These are phyloP conservation scores for Pholiota conissans DNA, from an alignment of 768 basidiomycete genomes.

Conservation along the genomic window DNA sequence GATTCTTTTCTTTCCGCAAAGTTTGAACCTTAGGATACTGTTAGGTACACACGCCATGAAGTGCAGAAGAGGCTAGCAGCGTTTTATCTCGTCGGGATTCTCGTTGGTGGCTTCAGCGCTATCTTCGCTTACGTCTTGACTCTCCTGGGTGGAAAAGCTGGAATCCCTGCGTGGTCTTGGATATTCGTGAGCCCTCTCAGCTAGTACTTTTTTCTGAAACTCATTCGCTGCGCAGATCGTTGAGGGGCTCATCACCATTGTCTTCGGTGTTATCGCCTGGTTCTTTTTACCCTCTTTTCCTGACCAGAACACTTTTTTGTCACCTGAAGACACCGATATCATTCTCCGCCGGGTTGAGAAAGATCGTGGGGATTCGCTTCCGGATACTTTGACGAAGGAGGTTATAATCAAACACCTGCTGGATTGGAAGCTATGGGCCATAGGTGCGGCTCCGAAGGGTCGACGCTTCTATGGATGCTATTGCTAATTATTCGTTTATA, in stretches of 20 bases:
- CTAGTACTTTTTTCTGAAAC: neutral
- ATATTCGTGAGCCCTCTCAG: slow-evolving; percentile 48
- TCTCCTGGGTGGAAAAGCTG: slow-evolving; percentile 38
- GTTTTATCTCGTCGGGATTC: slow-evolving; percentile 45
- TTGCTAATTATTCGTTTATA: slow-evolving; percentile 15
- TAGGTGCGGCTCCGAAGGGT: slow-evolving; percentile 27
- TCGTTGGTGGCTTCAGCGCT: slow-evolving; percentile 47
- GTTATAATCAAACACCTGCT: slow-evolving; percentile 37
- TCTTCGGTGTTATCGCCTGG: slow-evolving; percentile 42
- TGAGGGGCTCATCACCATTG: slow-evolving; percentile 47
- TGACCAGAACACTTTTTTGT: slow-evolving; percentile 47
- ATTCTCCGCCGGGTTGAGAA: slow-evolving; percentile 44
- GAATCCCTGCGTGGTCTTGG: slow-evolving; percentile 51
- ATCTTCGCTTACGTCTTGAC: slow-evolving; percentile 46
- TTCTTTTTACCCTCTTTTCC: slow-evolving; percentile 48
- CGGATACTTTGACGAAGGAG: slow-evolving; percentile 36
- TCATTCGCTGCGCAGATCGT: slow-evolving; percentile 35
- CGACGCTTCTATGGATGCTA: neutral
- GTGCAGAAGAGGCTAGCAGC: slow-evolving; percentile 50
- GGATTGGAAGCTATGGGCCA: slow-evolving; percentile 53
- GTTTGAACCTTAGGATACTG: neutral
- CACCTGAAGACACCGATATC: slow-evolving; percentile 38
- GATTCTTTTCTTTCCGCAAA: neutral
- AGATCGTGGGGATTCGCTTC: slow-evolving; percentile 51
- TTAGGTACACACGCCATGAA: slow-evolving; percentile 52